Conservation (phyloP, 495 filamentous ascomycete genomes). For the Annulohypoxylon moriforme region DNA sequence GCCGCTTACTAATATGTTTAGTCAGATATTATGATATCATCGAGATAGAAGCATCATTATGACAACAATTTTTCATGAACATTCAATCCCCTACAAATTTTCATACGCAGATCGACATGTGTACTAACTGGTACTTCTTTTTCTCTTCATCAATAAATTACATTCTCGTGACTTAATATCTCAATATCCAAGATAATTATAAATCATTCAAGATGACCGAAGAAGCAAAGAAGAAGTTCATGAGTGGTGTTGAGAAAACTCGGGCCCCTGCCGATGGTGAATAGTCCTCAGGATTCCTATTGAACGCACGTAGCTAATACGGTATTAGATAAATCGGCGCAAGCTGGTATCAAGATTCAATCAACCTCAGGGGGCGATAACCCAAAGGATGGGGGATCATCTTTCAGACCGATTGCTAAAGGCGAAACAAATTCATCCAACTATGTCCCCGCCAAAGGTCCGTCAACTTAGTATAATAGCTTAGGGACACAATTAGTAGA, state of each 20-base stretch:
- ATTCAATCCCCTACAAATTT: background rate
- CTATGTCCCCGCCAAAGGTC: conserved; percentile 31
- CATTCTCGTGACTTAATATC: background rate
- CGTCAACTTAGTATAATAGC: conserved; percentile 22
- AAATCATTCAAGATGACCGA: conserved; percentile 28
- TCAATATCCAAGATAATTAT: background rate
- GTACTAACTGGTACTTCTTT: too few species aligned
- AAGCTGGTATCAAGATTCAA: conserved; percentile 4
- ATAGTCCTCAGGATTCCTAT: background rate
- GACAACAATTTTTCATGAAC: conserved; percentile 17
- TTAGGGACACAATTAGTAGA: background rate
- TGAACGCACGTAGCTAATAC: background rate
- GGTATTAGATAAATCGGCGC: conserved; percentile 15
- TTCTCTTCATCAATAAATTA: background rate
- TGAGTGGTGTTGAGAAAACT: conserved; percentile 30
- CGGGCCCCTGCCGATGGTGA: conserved; percentile 29
- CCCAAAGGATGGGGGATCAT: conserved; percentile 39
- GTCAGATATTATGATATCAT: conserved; percentile 29
- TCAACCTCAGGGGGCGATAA: conserved; percentile 30
- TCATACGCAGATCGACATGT: background rate
- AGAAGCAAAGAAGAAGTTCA: conserved; percentile 35
- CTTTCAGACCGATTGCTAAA: conserved; percentile 30
- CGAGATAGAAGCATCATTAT: conserved; percentile 22
- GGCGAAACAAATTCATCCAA: conserved; percentile 33
- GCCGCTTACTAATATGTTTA: background rate